A percentile compares a stretch with the other conserved stretches of the same genome.
Evolutionary conservation across 768 basidiomycete genomes (phyloP).

Genomic region (Panaeolus papilionaceus): DNA sequence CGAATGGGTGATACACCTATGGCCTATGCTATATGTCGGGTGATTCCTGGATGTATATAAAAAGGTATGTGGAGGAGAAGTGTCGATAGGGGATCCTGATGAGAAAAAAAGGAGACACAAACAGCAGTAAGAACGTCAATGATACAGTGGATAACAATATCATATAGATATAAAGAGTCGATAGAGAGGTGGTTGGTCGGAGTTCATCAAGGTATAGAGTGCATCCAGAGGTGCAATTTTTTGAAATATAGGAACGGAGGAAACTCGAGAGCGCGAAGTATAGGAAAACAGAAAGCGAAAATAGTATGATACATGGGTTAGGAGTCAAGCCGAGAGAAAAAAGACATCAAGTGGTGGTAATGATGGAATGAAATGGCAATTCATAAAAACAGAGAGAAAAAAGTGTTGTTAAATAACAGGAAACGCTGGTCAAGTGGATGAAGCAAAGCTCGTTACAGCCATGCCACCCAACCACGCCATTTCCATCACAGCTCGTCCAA

Average conservation of each 20-base stretch:
- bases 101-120: neutral
- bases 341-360: conserved; percentile 6
- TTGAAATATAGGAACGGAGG: neutral
- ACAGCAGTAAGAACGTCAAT: neutral
- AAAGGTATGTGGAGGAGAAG: neutral
- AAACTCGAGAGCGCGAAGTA: neutral
- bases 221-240: neutral
- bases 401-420: neutral
- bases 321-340: neutral
- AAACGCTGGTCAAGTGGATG: conserved; percentile 25
- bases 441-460: conserved; percentile 54
- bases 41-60: neutral
- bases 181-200: neutral
- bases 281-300: neutral
- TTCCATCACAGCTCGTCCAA: conserved; percentile 60
- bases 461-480: conserved; percentile 62
- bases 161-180: conserved; percentile 12
- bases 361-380: neutral
- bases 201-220: neutral
- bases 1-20: neutral
- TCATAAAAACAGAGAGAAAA: neutral
- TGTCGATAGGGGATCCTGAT: neutral
- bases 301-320: conserved; percentile 12
- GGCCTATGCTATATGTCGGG: conserved; percentile 6
- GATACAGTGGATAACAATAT: conserved; percentile 11